A percentile compares a stretch with the other conserved stretches of the same genome.
Conservation (phyloP, 805 yeast species). For the Peterozyma xylosa region DNA sequence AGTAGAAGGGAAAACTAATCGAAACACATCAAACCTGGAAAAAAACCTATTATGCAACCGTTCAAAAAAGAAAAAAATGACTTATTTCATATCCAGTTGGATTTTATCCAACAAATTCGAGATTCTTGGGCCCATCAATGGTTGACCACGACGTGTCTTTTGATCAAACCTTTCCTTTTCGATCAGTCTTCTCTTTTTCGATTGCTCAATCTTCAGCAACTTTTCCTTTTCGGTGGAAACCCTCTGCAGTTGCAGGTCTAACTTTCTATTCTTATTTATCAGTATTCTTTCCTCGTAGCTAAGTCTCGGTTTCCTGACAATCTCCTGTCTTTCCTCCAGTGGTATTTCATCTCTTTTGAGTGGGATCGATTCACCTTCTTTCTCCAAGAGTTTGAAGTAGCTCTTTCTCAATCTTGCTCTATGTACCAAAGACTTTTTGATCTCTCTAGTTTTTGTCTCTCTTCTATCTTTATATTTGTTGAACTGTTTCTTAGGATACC, state of each 20-base stretch:
- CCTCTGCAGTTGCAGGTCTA: slow-evolving; percentile 30
- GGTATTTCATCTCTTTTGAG: slow-evolving; percentile 25
- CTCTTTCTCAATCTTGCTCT: slow-evolving; percentile 75
- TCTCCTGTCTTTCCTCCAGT: slow-evolving; percentile 27
- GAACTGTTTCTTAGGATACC: background rate
- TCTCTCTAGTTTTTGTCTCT: slow-evolving; percentile 44
- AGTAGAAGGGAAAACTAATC: slow-evolving; percentile 4
- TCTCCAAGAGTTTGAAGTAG: slow-evolving; percentile 71
- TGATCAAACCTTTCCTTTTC: slow-evolving; percentile 33
- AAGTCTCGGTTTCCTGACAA: slow-evolving; percentile 14
- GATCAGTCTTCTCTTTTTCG: slow-evolving; percentile 34
- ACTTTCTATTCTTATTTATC: slow-evolving; percentile 38
- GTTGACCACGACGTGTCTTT: slow-evolving; percentile 75
- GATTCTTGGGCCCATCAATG: slow-evolving; percentile 85
- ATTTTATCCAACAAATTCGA: slow-evolving; percentile 73
- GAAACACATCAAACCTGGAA: slow-evolving; percentile 9
- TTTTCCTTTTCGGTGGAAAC: slow-evolving; percentile 29
- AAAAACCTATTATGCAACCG: slow-evolving; percentile 4
- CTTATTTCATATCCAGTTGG: slow-evolving; percentile 29
- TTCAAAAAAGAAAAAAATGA: slow-evolving; percentile 3
- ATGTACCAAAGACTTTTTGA: slow-evolving; percentile 69
- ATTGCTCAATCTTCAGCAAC: slow-evolving; percentile 23
- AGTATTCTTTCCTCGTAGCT: slow-evolving; percentile 38
- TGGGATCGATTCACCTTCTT: slow-evolving; percentile 57
- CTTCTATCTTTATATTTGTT: slow-evolving; percentile 16